A percentile compares a stretch with the other conserved stretches of the same genome.
These are phyloP conservation scores for Fusarium compactum DNA, from an alignment of 2,329 filamentous ascomycete species.

Conservation along the genomic window DNA sequence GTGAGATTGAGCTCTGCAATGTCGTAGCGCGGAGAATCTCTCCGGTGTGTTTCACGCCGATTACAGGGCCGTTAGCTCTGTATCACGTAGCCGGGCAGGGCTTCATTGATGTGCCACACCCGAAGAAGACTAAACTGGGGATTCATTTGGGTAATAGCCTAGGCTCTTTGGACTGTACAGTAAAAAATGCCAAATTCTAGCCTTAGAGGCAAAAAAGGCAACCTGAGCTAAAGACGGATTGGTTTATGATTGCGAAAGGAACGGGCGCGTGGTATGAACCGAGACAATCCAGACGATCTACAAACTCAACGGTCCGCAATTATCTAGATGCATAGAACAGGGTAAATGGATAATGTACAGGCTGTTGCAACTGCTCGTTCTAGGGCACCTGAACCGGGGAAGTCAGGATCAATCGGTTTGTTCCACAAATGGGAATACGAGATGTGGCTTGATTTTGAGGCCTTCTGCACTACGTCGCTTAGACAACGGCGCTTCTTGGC, in stretches of 20 bases:
- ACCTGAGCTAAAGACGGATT: no score
- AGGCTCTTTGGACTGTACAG: no score
- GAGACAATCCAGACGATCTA: neutral
- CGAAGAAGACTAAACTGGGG: no score
- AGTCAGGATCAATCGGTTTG: neutral
- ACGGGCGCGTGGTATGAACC: neutral
- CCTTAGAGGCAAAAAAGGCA: no score
- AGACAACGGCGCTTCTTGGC: neutral
- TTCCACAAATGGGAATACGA: neutral
- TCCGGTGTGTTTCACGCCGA: neutral
- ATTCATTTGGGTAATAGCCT: no score
- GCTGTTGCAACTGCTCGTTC: neutral
- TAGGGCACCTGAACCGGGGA: neutral
- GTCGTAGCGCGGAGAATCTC: no score
- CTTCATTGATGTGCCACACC: neutral
- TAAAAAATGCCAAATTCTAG: no score
- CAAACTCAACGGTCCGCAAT: neutral
- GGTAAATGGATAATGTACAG: no score
- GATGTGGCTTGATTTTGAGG: neutral
- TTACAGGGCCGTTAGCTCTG: neutral
- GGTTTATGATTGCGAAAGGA: neutral
- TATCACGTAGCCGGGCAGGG: neutral
- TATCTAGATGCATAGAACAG: neutral
- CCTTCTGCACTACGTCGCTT: neutral
- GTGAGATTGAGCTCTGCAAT: neutral